These are phyloP conservation scores for Puccinia triticina DNA, from an alignment of 1,284 basidiomycete species.

Conservation along the genomic window DNA sequence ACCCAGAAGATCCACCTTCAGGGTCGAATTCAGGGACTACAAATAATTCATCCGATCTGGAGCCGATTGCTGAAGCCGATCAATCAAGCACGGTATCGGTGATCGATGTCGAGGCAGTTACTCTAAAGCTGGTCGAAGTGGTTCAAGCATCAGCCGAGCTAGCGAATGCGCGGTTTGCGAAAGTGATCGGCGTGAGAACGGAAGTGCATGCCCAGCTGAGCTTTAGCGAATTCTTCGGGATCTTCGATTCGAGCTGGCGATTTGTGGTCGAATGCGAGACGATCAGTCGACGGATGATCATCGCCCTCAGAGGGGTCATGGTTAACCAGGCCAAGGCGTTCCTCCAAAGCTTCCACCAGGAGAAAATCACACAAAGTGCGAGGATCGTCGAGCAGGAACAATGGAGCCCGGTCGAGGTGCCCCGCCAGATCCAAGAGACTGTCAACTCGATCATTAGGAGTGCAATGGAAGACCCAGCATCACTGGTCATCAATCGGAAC, in stretches of 20 bases:
- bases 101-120: slow-evolving; percentile 61
- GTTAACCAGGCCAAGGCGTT: slow-evolving; percentile 83
- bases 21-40: slow-evolving; percentile 14
- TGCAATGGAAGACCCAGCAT: slow-evolving; percentile 77
- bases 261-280: slow-evolving; percentile 87
- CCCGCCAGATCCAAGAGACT: slow-evolving; percentile 69
- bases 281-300: slow-evolving; percentile 84
- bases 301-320: slow-evolving; percentile 79
- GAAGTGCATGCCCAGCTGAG: slow-evolving; percentile 77
- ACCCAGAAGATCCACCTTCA: slow-evolving; percentile 19
- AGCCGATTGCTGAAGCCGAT: background rate
- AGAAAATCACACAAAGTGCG: slow-evolving; percentile 78
- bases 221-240: slow-evolving; percentile 73
- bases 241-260: slow-evolving; percentile 83
- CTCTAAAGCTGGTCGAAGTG: slow-evolving; percentile 71
- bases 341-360: slow-evolving; percentile 80
- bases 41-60: slow-evolving; percentile 4
- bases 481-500: slow-evolving; percentile 63
- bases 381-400: slow-evolving; percentile 88
- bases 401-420: slow-evolving; percentile 80
- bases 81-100: slow-evolving; percentile 50
- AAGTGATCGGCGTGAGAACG: slow-evolving; percentile 73
- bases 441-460: slow-evolving; percentile 76
- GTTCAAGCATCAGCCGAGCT: slow-evolving; percentile 79
- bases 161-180: slow-evolving; percentile 77